A percentile compares a stretch with the other conserved stretches of the same genome.
These are phyloP conservation scores for Avena atlantica DNA, from an alignment of 176 grass and related monocot genomes.

Conservation along the genomic window DNA sequence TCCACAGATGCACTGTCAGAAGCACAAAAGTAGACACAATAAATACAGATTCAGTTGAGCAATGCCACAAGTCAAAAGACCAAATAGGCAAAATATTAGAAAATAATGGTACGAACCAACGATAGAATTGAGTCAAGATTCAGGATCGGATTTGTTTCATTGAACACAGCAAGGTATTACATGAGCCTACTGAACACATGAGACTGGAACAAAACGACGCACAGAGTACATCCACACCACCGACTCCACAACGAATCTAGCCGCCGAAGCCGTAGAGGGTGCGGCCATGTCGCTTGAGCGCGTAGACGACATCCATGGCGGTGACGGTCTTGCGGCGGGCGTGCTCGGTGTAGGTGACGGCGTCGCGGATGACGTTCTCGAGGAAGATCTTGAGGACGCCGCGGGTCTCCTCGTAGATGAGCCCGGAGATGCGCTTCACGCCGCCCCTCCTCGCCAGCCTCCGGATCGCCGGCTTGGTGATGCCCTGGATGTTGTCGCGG, in stretches of 20 bases:
- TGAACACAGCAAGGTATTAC: neutral
- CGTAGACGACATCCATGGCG: conserved; percentile 96
- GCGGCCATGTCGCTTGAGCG: conserved; percentile 90
- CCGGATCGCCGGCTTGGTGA: conserved; percentile 92
- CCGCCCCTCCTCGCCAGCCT: conserved; percentile 73
- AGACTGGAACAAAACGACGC: neutral
- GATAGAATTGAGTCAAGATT: neutral
- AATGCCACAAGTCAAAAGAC: too few species aligned
- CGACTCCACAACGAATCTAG: neutral
- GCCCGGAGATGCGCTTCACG: conserved; percentile 89
- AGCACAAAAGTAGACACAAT: neutral
- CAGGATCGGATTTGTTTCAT: neutral
- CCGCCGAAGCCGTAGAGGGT: conserved; percentile 90
- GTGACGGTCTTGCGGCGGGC: conserved; percentile 97
- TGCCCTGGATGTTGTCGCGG: conserved; percentile 95
- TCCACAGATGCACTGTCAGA: too few species aligned
- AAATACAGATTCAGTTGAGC: too few species aligned
- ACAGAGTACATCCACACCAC: neutral
- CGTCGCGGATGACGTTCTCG: conserved; percentile 96
- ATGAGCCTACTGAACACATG: neutral
- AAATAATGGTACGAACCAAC: neutral
- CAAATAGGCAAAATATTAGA: too few species aligned
- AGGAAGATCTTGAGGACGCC: conserved; percentile 99
- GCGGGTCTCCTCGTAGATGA: conserved; percentile 96
- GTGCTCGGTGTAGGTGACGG: conserved; percentile 94